Evolutionary conservation across 768 basidiomycete species (phyloP).

Genomic region (Obba rivulosa): DNA sequence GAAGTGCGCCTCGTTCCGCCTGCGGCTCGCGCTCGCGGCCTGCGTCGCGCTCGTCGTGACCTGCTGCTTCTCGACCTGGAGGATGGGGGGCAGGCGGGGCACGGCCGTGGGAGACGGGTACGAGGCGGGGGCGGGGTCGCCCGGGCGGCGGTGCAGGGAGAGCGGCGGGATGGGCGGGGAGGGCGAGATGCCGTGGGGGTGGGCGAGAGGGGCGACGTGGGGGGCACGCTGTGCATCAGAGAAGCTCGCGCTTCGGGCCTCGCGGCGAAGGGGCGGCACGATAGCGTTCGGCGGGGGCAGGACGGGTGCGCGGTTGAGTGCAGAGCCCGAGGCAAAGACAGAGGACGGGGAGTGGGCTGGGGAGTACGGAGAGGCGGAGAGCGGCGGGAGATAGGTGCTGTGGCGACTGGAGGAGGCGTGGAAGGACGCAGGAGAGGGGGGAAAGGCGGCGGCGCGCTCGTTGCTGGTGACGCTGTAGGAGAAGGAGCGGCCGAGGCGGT

Average conservation of each 20-base stretch:
- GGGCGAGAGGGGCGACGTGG: constrained; percentile 7
- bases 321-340: constrained; percentile 28
- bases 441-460: no score
- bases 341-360: constrained; percentile 6
- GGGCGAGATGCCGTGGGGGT: constrained; percentile 5
- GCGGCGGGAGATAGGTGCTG: constrained; percentile 3
- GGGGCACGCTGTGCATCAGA: not conserved
- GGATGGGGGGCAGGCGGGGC: constrained; percentile 71
- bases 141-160: not conserved
- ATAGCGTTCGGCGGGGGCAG: constrained; percentile 25
- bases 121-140: not conserved
- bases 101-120: constrained; percentile 19
- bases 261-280: not conserved
- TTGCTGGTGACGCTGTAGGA: no score
- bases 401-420: constrained; percentile 4
- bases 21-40: constrained; percentile 81
- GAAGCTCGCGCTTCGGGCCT: not conserved
- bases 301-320: constrained; percentile 29
- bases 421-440: not conserved
- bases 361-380: constrained; percentile 1
- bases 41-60: constrained; percentile 95
- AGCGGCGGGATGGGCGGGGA: constrained; percentile 6
- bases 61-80: constrained; percentile 90
- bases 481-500: no score
- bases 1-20: constrained; percentile 89